Evolutionary conservation across 1,284 basidiomycete genomes (phyloP), one percentile per base, ranked within the genome.

Genomic region (Marasmius tenuissimus): DNA sequence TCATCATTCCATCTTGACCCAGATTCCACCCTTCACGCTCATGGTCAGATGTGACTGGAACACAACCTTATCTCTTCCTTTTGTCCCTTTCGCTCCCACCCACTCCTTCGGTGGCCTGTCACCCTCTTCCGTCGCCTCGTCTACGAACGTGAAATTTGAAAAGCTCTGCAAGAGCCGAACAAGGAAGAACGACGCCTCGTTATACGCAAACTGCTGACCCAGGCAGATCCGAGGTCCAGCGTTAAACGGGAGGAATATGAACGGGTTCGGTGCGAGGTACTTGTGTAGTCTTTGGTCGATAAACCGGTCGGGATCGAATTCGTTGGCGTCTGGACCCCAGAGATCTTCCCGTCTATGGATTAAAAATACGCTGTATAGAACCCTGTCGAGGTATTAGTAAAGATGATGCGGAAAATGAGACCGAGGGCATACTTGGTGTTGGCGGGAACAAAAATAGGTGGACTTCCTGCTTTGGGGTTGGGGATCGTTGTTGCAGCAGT

Each of bases 231-330:
- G 72, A 3, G 81, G 81, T 1, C 84, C 84, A 0, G 80, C 84
- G 66, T 85, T 85, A 77, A 87, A 87, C 1, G 86, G 85, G 1
- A 83, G 69, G 73, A 86, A 87, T 52, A 86, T 84, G 71, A 80
- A 85, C 3, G 85, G 85, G 66, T 87, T 86, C 1, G 78, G 76
- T 0, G 76, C 78, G 14, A 84, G 73, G 63, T 85, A 85, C 63
- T 79, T 81, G 37, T 75, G 73, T 6, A 83, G 57, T 34, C 85
- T 73, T 12, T 81, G 75, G 69, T 87, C 85, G 42, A 87, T 64
- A 75, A 85, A 87, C 3, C 86, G 75, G 63, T 86, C 82, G 0
- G 86, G 87, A 63, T 87, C 85, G 65, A 87, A 88, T 58, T 77
- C 68, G 69, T 10, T 52, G 76, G 76, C 77, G 67, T 80, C 79